Percentiles rank a stretch among this genome's conserved stretches.
Conservation (phyloP, 2,329 filamentous ascomycete species). For the Teratosphaeria zuluensis region DNA sequence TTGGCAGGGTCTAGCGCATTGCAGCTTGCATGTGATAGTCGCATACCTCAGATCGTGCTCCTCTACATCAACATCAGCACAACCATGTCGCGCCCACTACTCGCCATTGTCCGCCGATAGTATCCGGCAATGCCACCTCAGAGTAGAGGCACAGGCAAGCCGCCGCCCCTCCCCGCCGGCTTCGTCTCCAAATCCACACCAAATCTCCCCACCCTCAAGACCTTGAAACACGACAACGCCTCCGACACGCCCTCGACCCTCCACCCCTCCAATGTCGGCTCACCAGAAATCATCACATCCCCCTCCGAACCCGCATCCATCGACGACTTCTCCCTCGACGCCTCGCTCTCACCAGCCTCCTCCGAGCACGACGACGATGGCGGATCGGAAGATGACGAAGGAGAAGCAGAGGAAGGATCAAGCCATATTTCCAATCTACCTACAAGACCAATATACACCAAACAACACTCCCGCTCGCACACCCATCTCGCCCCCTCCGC, state of each 20-base stretch:
- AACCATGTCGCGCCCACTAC: background rate
- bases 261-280: background rate
- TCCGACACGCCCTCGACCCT: slow-evolving; percentile 5
- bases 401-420: slow-evolving; percentile 5
- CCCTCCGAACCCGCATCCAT: slow-evolving; percentile 31
- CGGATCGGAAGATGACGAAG: slow-evolving; percentile 16
- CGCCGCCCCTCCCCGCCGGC: slow-evolving; percentile 24
- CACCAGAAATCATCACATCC: slow-evolving; percentile 20
- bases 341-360: slow-evolving; percentile 18
- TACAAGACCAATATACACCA: slow-evolving; percentile 32
- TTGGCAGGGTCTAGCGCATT: background rate
- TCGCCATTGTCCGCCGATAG: background rate
- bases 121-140: slow-evolving; percentile 26
- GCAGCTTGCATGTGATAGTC: background rate
- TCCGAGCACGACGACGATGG: slow-evolving; percentile 12
- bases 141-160: slow-evolving; percentile 29
- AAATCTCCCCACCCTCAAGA: slow-evolving; percentile 34
- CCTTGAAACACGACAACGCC: slow-evolving; percentile 15
- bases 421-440: slow-evolving; percentile 20
- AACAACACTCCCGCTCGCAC: slow-evolving; percentile 33
- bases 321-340: slow-evolving; percentile 28
- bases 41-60: too few species aligned
- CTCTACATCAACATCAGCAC: background rate
- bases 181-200: slow-evolving; percentile 40
- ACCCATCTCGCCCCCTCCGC: slow-evolving; percentile 32